Percentiles rank a stretch among this genome's conserved stretches.
Conservation (phyloP, 2,329 filamentous ascomycete genomes). For the Xylariales sp. region DNA sequence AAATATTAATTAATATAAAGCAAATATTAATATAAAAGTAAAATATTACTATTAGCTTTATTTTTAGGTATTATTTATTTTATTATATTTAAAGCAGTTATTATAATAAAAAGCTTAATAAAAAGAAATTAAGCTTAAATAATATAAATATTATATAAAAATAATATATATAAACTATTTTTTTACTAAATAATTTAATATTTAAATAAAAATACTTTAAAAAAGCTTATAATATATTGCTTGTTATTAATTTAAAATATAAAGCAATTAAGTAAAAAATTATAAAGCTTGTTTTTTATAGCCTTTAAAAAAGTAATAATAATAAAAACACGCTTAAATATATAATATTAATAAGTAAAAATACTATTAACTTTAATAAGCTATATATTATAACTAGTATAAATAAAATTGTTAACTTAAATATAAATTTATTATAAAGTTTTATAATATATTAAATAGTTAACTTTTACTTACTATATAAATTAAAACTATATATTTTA, state of each 20-base stretch:
- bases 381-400: constrained; percentile 6
- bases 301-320: constrained; percentile 9
- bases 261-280: background rate
- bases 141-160: constrained; percentile 13
- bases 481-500: background rate
- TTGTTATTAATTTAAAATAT: constrained; percentile 2
- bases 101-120: no score
- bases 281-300: background rate
- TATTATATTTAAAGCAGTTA: no score
- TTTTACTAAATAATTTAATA: constrained; percentile 13
- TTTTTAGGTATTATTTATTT: no score
- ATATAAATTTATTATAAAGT: background rate
- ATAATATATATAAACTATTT: constrained; percentile 5
- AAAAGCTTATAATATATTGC: background rate
- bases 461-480: background rate
- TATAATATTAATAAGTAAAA: constrained; percentile 10
- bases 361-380: constrained; percentile 2
- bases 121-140: background rate
- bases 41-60: no score
- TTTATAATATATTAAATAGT: background rate
- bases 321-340: constrained; percentile 8
- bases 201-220: background rate
- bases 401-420: constrained; percentile 11
- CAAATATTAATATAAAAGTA: no score
- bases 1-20: no score